These are phyloP conservation scores for Xylariaceae sp. DNA, from an alignment of 2,329 filamentous ascomycete genomes.

Conservation along the genomic window DNA sequence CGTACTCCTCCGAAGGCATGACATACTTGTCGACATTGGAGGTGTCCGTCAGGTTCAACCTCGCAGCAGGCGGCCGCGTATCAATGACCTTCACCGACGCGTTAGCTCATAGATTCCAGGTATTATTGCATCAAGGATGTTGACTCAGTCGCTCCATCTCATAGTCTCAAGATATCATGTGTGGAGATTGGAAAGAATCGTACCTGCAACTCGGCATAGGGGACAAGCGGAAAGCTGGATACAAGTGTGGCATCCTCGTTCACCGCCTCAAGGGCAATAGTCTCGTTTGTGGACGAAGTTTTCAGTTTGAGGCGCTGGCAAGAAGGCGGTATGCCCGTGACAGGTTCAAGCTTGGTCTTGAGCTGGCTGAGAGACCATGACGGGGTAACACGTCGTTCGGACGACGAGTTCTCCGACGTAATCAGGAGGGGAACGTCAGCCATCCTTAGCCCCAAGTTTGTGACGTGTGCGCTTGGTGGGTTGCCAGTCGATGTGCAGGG, in stretches of 20 bases:
- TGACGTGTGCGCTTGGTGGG: conserved; percentile 8
- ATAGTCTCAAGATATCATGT: neutral
- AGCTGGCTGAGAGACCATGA: conserved; percentile 85
- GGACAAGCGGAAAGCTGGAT: conserved; percentile 62
- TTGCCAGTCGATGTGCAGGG: neutral
- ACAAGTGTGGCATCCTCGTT: conserved; percentile 71
- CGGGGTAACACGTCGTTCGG: conserved; percentile 87
- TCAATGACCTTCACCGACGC: conserved; percentile 64
- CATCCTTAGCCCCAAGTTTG: conserved; percentile 40
- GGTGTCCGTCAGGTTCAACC: conserved; percentile 78
- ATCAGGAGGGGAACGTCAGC: conserved; percentile 75
- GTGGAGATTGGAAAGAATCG: conserved; percentile 39
- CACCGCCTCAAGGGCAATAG: conserved; percentile 63
- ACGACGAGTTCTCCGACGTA: conserved; percentile 71
- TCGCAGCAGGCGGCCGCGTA: conserved; percentile 70
- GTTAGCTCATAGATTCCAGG: conserved; percentile 20
- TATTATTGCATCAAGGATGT: neutral
- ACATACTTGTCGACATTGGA: conserved; percentile 84
- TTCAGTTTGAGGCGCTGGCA: conserved; percentile 75
- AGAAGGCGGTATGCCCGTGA: conserved; percentile 85
- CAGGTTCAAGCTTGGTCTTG: conserved; percentile 83
- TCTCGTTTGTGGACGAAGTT: conserved; percentile 53
- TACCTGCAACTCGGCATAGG: conserved; percentile 79
- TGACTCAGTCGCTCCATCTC: conserved; percentile 22
- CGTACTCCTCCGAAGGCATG: conserved; percentile 84